Evolutionary conservation across 2,329 filamentous ascomycete species (phyloP), one percentile per base, ranked within the genome.

Genomic region (Chaetomium strumarium): DNA sequence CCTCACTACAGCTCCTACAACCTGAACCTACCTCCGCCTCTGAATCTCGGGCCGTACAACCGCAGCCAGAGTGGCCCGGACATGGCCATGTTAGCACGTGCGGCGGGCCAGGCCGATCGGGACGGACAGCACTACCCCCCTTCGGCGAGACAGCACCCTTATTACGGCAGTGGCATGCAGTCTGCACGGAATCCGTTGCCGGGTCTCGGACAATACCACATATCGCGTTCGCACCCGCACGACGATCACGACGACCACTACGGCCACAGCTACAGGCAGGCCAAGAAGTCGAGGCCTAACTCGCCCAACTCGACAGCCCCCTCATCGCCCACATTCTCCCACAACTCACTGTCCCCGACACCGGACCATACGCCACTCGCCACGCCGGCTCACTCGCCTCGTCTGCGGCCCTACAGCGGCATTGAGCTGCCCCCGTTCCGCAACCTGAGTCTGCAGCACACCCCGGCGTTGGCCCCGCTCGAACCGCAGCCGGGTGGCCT

Each of bases 281-380:
- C 86, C 24, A 97, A 97, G 77, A 84, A 90, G 58, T 97, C 92
- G 55, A 78, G 92, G 62, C 92, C 93, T 40, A 93, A 91, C 68
- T 96, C 92, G 34, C 93, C 92, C 49, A 90, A 95, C 72, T 96
- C 91, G 9, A 97, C 92, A 2, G 92, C 92, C 44, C 93, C 93
- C 17, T 95, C 92, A 24, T 97, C 92, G 31, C 92, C 92, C 24
- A 96, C 91, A 3, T 96, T 96, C 69, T 96, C 92, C 2, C 90
- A 96, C 72, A 90, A 96, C 70, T 96, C 92, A 11, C 80, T 92
- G 43, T 97, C 92, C 10, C 93, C 92, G 5, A 99, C 92, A 1
- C 93, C 92, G 11, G 92, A 97, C 66, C 91, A 96, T 75, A 97
- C 93, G n/a, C 92, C 92, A n/a, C 83, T 97, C 51, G 92, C 91